Evolutionary conservation across 306 rosid species (phyloP), one percentile per base, ranked within the genome.

Genomic region (Sindora glabra): DNA sequence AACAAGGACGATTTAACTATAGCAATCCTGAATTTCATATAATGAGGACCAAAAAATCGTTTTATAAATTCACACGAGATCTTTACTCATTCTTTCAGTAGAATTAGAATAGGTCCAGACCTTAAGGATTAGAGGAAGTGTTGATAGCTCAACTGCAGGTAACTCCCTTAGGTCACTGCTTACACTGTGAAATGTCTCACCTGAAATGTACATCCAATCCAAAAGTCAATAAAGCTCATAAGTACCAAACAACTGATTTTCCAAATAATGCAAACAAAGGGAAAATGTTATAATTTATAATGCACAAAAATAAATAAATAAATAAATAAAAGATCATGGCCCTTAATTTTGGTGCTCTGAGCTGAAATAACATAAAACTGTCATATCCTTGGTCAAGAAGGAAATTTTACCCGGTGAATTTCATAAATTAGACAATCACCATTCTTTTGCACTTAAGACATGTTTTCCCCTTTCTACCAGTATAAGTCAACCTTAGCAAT

Each of bases 41-140:
- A 30, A 29, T 33, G 14, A 30, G 26, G 15, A 30, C 6, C 41
- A 16, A 14, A 53, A 32, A 22, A 29, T 9, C 5, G 24, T 30
- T 15, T 30, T 39, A 30, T 51, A 8, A 30, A 52, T 9, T 10
- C 16, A 9, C 41, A 52, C 8, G 17, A 45, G 17, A 10, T 52
- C 18, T 11, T 8, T 39, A 8, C 30, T 22, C n/a, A n/a, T n/a
- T n/a, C n/a, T n/a, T n/a, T n/a, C 10, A 46, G 52, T n/a, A 59
- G 36, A 64, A 32, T 34, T 13, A 23, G 40, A 33, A 84, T 68
- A 60, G 23, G 38, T 32, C 48, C 42, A 67, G 61, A 89, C 98
- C 96, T 91, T 91, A 26, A 81, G 92, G 69, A 91, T 77, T 60
- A 83, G 58, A 42, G 95, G 96, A 62, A 91, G 96, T 58, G 95